A percentile compares a stretch with the other conserved stretches of the same genome.
Evolutionary conservation across 2,329 filamentous ascomycete species (phyloP).

Genomic region (Cladosporium oxysporum): DNA sequence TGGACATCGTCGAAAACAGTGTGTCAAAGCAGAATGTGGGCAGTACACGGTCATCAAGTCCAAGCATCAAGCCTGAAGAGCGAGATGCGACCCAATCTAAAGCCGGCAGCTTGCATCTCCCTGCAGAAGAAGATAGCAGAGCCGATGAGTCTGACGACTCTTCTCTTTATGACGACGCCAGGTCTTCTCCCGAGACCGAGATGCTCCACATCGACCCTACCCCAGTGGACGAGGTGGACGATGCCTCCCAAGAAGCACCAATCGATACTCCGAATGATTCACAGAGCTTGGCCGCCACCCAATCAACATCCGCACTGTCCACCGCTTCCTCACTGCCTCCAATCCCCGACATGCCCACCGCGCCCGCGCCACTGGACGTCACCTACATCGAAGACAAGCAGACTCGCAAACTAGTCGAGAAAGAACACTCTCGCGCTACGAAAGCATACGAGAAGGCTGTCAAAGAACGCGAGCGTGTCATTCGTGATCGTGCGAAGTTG

Average conservation of each 20-base stretch:
- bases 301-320: constrained; percentile 4
- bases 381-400: constrained; percentile 63
- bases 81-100: constrained; percentile 39
- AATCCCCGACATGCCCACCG: constrained; percentile 54
- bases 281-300: neutral
- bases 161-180: constrained; percentile 14
- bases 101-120: constrained; percentile 28
- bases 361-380: constrained; percentile 56
- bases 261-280: neutral
- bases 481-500: constrained; percentile 64
- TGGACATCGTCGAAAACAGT: constrained; percentile 6
- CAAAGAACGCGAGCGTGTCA: constrained; percentile 65
- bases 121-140: neutral
- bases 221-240: neutral
- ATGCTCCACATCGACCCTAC: constrained; percentile 17
- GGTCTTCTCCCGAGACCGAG: constrained; percentile 7
- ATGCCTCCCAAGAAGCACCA: neutral
- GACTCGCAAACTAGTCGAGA: constrained; percentile 67
- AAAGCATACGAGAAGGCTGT: constrained; percentile 68
- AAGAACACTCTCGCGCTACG: constrained; percentile 62
- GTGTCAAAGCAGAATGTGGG: neutral
- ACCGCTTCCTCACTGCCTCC: constrained; percentile 41
- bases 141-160: constrained; percentile 36
- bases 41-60: constrained; percentile 36
- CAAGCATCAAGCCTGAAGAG: constrained; percentile 51